Conservation (phyloP, 805 yeast species). For the Ogataea ramenticola region DNA sequence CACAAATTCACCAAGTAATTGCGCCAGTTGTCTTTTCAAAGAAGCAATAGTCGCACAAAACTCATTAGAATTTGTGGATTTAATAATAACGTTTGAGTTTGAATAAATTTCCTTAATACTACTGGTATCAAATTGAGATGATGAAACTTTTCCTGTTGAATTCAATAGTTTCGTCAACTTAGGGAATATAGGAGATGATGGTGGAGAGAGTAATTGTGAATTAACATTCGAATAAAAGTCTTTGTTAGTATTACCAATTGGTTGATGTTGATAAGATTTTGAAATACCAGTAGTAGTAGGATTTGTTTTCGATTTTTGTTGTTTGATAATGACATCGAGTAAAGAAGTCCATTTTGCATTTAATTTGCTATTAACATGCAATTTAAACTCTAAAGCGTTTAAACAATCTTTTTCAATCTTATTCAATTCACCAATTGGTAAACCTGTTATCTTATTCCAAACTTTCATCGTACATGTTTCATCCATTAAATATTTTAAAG, state of each 20-base stretch:
- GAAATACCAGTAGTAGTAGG: too few relatives aligned
- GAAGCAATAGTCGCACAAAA: constrained; percentile 1
- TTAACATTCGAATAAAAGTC: neutral
- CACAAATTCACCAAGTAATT: neutral
- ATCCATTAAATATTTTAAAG: constrained; percentile 70
- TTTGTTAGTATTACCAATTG: too few relatives aligned
- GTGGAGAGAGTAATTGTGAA: neutral
- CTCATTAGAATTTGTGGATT: neutral
- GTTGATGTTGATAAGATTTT: too few relatives aligned
- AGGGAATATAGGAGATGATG: too few relatives aligned
- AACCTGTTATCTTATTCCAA: constrained; percentile 73
- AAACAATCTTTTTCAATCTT: constrained; percentile 45
- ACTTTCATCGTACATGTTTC: constrained; percentile 58
- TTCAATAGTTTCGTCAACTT: too few relatives aligned
- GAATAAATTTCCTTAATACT: too few relatives aligned
- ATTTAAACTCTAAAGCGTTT: constrained; percentile 45
- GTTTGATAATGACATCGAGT: neutral
- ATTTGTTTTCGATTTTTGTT: too few relatives aligned
- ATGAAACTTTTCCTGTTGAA: too few relatives aligned
- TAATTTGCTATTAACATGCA: constrained; percentile 42
- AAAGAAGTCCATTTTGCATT: constrained; percentile 28
- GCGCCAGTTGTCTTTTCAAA: constrained; percentile 1
- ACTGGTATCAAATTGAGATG: too few relatives aligned
- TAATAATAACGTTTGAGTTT: neutral
- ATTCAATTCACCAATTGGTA: constrained; percentile 42